phyloP scores from a whole-genome alignment of 2,329 filamentous ascomycete genomes.

The Colletotrichum simmondsii region DNA sequence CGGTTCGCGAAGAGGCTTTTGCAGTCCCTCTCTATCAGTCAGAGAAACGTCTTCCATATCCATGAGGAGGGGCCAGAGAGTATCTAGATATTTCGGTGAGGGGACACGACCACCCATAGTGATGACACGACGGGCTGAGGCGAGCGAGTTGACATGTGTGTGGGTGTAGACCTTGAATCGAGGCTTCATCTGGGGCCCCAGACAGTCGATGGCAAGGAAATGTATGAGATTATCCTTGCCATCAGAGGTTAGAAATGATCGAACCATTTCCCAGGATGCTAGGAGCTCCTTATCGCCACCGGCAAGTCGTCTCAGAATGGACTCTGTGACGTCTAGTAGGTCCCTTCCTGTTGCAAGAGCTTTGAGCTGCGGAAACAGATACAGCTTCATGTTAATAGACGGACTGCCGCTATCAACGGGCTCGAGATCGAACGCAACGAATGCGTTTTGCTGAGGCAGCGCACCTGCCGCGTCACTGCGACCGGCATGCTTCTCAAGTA shows the following conservation, averaged over 20 bases:
- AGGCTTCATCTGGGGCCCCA: conserved; percentile 8
- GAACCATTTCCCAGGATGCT: background rate
- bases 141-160: background rate
- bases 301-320: background rate
- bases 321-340: background rate
- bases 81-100: background rate
- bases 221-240: background rate
- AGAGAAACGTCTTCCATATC: background rate
- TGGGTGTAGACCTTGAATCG: background rate
- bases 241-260: background rate
- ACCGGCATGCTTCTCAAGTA: background rate
- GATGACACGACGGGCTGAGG: background rate
- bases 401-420: background rate
- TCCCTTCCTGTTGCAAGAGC: conserved; percentile 7
- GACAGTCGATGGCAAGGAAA: conserved; percentile 11
- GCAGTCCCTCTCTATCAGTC: background rate
- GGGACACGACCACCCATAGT: background rate
- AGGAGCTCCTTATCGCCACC: background rate
- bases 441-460: conserved; percentile 10
- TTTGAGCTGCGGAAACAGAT: conserved; percentile 17
- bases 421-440: conserved; percentile 15
- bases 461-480: background rate
- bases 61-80: background rate
- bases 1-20: background rate
- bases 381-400: conserved; percentile 5